Evolutionary conservation across 2,329 filamentous ascomycete genomes (phyloP), one percentile per base, ranked within the genome.

Genomic region (Aspergillus unguis): DNA sequence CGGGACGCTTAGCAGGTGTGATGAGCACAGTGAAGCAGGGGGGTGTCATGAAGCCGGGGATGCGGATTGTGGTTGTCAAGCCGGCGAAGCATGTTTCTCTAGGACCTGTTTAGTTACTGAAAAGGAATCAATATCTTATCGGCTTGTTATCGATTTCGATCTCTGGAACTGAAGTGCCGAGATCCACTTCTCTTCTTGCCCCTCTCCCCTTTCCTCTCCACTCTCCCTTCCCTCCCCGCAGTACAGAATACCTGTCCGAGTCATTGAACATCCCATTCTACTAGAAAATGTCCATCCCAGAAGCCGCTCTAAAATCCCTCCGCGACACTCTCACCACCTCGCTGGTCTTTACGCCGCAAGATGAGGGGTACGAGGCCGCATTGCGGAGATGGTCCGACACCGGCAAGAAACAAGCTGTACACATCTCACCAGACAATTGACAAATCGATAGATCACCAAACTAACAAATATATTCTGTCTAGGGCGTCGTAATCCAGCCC

Each of bases 301-400:
- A 53, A 3, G n/a, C 52, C 6, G 38, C 54, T 8, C 46, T 61
- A 2, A 11, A 44, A 3, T 3, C 42, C 17, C 56, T 62, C 28
- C 47, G 49, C 23, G 46, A 35, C 8, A n/a, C 42, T 2, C 51
- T 63, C 4, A 37, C 38, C 27, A 56, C 55, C 3, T 54, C 58
- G 3, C 28, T n/a, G 1, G 32, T 67, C 36, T 58, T 59, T 35
- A 62, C 58, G 1, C 60, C 66, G 1, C 57, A 48, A 3, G 60
- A 62, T 0, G 56, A 59, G 3, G 59, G 61, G 6, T 68, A 66
- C 48, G 32, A 56, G 7, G 57, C 61, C 1, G 57, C 55, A 9
- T 28, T 68, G 3, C 50, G 61, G 11, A 61, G 66, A 48, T 69
- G 66, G 66, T 69, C 66, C 23, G 65, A 66, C 10, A 68, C 65